Evolutionary conservation across 345 rosid species (phyloP).

Genomic region (Moringa oleifera): DNA sequence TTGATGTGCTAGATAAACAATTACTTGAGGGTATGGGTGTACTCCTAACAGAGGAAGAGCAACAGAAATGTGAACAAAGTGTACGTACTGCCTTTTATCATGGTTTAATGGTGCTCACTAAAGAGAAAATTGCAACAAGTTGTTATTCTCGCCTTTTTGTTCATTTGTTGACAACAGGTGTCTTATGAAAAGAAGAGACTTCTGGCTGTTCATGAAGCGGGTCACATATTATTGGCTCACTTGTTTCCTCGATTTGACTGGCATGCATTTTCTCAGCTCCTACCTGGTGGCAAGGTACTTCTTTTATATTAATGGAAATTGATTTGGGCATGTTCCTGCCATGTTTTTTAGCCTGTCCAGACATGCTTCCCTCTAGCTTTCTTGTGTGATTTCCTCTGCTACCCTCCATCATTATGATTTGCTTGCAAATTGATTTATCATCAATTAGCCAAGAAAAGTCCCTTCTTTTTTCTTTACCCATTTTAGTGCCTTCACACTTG

Average conservation of each 20-base stretch:
- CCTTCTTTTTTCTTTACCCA: too few species aligned
- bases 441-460: too few species aligned
- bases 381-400: neutral
- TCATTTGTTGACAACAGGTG: slow-evolving; percentile 42
- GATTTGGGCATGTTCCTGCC: neutral
- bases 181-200: slow-evolving; percentile 82
- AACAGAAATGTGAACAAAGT: slow-evolving; percentile 80
- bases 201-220: slow-evolving; percentile 95
- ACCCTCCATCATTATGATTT: neutral
- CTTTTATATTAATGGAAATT: neutral
- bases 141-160: slow-evolving; percentile 14
- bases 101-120: slow-evolving; percentile 3
- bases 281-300: slow-evolving; percentile 92
- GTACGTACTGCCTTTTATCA: slow-evolving; percentile 35
- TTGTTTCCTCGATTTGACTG: slow-evolving; percentile 94
- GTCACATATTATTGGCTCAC: slow-evolving; percentile 87
- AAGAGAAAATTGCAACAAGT: neutral
- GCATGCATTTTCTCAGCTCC: slow-evolving; percentile 99
- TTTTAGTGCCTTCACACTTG: too few species aligned
- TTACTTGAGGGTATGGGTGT: slow-evolving; percentile 99
- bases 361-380: neutral
- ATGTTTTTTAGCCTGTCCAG: neutral
- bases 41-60: slow-evolving; percentile 95
- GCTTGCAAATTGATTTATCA: neutral
- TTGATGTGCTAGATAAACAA: slow-evolving; percentile 92